Percentiles rank a stretch among this genome's conserved stretches.
Evolutionary conservation across 148 eudicot species (phyloP).

Genomic region (Gaultheria prostrata): DNA sequence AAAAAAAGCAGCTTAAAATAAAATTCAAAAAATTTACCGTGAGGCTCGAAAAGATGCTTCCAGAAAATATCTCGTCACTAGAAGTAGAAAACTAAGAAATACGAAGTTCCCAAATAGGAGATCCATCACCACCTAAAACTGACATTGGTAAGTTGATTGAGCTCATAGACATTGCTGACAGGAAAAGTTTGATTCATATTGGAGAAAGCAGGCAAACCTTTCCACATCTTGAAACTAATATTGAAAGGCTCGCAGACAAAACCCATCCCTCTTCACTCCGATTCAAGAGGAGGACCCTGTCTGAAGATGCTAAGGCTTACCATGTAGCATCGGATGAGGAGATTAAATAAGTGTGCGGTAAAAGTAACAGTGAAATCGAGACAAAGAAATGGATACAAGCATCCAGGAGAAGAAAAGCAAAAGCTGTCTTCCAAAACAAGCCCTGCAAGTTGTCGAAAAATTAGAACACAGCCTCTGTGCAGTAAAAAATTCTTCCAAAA

Average conservation of each 20-base stretch:
- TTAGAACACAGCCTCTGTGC: background rate
- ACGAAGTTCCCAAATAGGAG: constrained; percentile 46
- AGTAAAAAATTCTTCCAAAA: background rate
- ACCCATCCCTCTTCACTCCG: constrained; percentile 22
- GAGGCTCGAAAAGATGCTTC: constrained; percentile 23
- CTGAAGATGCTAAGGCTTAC: constrained; percentile 37
- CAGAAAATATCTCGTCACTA: constrained; percentile 37
- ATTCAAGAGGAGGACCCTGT: constrained; percentile 26
- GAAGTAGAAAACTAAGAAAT: constrained; percentile 39
- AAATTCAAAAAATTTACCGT: constrained; percentile 24
- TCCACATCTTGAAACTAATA: constrained; percentile 26
- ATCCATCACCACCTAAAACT: constrained; percentile 39
- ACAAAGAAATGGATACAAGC: constrained; percentile 43
- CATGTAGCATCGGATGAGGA: constrained; percentile 11
- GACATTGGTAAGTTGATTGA: constrained; percentile 13
- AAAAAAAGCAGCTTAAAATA: background rate
- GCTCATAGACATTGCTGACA: constrained; percentile 18
- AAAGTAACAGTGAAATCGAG: background rate
- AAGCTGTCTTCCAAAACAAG: constrained; percentile 50
- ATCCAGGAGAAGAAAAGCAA: constrained; percentile 56
- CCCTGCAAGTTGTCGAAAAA: constrained; percentile 28
- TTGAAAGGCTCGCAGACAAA: constrained; percentile 21
- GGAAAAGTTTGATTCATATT: background rate
- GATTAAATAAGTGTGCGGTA: background rate
- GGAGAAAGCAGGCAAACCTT: constrained; percentile 28